Conservation (phyloP, 257 asterid species). For the Galeopsis tetrahit region DNA sequence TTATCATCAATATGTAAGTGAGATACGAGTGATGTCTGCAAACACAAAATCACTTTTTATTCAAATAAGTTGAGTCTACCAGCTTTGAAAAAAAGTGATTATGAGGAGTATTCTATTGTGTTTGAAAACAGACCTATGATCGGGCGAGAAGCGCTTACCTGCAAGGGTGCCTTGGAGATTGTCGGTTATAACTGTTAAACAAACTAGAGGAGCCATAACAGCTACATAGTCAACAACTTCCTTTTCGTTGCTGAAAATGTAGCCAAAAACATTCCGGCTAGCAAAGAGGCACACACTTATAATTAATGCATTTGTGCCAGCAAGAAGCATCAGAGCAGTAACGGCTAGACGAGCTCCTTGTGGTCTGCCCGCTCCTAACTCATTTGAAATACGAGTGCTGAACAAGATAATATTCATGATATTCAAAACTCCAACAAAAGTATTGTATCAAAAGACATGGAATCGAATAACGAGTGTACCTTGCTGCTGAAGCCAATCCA, state of each 20-base stretch:
- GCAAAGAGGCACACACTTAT: constrained; percentile 54
- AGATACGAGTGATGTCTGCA: neutral
- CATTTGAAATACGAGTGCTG: constrained; percentile 91
- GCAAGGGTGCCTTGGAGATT: constrained; percentile 69
- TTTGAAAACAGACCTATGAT: no score
- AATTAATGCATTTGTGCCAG: constrained; percentile 44
- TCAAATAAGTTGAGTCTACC: no score
- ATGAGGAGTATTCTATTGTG: no score
- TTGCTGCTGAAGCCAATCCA: constrained; percentile 78
- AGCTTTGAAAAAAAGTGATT: no score
- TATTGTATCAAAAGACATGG: neutral
- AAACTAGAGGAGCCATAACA: constrained; percentile 69
- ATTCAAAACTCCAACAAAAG: neutral
- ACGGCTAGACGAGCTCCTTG: constrained; percentile 60
- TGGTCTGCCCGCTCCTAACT: constrained; percentile 78
- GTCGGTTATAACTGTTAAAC: constrained; percentile 62
- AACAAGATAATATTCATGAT: neutral
- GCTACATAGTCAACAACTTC: constrained; percentile 80
- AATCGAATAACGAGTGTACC: constrained; percentile 42
- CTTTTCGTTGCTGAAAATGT: constrained; percentile 74
- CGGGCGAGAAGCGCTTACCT: no score
- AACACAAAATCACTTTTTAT: no score
- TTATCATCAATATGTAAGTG: neutral
- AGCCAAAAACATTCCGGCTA: constrained; percentile 69
- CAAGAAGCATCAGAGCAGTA: constrained; percentile 57